Base-by-base conservation (phyloP, 257 asterid species). In the Ligustrum vulgare region DNA sequence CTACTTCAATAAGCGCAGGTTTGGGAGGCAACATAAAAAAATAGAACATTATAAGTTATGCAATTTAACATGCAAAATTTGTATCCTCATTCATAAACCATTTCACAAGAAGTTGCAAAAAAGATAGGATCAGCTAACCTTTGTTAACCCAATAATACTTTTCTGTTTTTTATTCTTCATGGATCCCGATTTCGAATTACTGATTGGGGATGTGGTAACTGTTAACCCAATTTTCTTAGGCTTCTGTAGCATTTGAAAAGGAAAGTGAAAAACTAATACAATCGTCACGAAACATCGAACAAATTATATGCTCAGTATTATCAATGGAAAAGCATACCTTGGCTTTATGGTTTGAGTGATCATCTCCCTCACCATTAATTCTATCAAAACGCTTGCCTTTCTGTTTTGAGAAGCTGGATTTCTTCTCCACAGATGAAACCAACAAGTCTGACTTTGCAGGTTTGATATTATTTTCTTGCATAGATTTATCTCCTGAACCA, bases 361-460 rank as follows among this genome's bases (percentile, higher is more conserved):
- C 79, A 77, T 76, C 81, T 45, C 79, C 73, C 66, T 82, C 85
- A n/a, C 13, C 85, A 58, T 58, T 83, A 81, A 82, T 84, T 80
- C 79, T 82, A 72, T 70, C 83, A 56, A 91, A 72, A n/a, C 76
- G 83, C 80, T 91, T 91, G 23, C 87, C 84, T 82, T 91, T 93
- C 83, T 82, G 82, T 87, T 86, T 93, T 58, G 86, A 43, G 13
- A 80, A 64, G 79, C 85, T 80, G 39, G 87, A 69, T 77, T 83
- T 89, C 80, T 84, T 90, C 72, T 81, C 80, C 37, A 79, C 72
- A 58, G 80, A 69, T 25, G 96, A 86, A 70, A 77, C 75, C 71
- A 89, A 54, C 77, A 87, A 80, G 67, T 89, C 89, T 15, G 88
- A 79, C 72, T 86, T 89, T 70, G 85, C 88, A 64, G 90, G 81